Base-by-base conservation (phyloP, 768 basidiomycete species). In the Naganishia vishniacii region DNA sequence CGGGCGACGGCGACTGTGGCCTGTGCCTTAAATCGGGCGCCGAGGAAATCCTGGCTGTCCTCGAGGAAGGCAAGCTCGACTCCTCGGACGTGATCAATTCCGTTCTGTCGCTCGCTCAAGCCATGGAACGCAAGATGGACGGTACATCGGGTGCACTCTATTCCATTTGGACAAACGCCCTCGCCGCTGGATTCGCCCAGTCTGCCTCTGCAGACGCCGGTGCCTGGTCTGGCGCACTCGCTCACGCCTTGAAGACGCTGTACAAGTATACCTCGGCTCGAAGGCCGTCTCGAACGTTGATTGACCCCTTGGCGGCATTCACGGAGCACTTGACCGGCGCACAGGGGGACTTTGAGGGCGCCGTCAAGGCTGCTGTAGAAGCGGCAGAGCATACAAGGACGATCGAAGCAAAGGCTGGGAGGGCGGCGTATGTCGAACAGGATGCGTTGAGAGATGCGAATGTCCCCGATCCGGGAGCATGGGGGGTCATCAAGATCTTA, bases 71-170 rank as follows among this genome's bases (percentile, higher is more conserved):
- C 1, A 79, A 73, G 31, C 81, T 93, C 51, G 79, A 78, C 11
- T 88, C 88, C 6, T 73, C 80, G 12, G 84, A 91, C 68, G 81
- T 90, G 49, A 80, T 26, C 83, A 85, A 59, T 23, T n/a, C 29
- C 7, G 79, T 89, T 65, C 82, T 88, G 46, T 79, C 81, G 2
- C 84, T 93, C 64, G 83, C 91, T 2, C 81, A 84, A 67, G 83
- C 86, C 9, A 86, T 87, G 2, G 89, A 91, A 75, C 86, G 88
- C 69, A 80, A 81, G 18, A 94, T 94, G 91, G 91, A 88, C 13
- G 91, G 91, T 34, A 93, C 91, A 6, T 88, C 87, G 68, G 91
- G 91, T 3, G 90, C 91, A 0, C 76, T 94, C 28, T 94, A 92
- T 75, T 91, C 91, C 1, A 93, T 94, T 66, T 93, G 48, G 41